phyloP scores from a whole-genome alignment of 345 rosid species.

The Syzygium aromaticum region DNA sequence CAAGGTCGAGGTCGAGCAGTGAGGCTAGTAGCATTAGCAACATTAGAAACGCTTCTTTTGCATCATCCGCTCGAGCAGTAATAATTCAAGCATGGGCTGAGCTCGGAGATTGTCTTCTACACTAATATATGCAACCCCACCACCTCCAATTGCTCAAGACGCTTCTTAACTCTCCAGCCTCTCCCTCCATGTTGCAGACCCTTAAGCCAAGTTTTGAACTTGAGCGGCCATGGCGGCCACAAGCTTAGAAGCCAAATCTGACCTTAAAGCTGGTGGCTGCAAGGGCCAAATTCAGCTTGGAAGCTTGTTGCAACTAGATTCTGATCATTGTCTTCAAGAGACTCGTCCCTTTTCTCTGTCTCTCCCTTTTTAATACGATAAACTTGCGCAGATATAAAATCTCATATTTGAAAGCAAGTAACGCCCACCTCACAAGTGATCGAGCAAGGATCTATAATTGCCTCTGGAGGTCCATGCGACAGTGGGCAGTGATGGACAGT shows the following conservation, averaged over 20 bases:
- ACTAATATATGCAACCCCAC: conserved; percentile 31
- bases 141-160: conserved; percentile 50
- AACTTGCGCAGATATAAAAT: neutral
- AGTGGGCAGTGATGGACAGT: neutral
- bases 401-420: neutral
- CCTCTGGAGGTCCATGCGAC: neutral
- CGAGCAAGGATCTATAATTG: neutral
- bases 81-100: conserved; percentile 83
- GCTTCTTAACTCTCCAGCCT: conserved; percentile 39
- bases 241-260: neutral
- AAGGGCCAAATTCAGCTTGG: neutral
- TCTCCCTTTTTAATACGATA: neutral
- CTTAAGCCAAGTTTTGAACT: conserved; percentile 57
- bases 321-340: neutral
- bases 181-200: conserved; percentile 73
- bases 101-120: conserved; percentile 49
- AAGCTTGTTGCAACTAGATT: neutral
- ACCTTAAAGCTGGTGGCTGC: neutral
- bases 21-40: neutral
- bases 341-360: neutral
- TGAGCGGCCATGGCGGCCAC: neutral
- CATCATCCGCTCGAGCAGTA: conserved; percentile 42
- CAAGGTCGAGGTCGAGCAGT: neutral
- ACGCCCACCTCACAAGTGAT: too few relatives aligned
- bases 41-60: conserved; percentile 7